Evolutionary conservation across 2,329 filamentous ascomycete genomes (phyloP).

Genomic region (Xylariaceae sp.): DNA sequence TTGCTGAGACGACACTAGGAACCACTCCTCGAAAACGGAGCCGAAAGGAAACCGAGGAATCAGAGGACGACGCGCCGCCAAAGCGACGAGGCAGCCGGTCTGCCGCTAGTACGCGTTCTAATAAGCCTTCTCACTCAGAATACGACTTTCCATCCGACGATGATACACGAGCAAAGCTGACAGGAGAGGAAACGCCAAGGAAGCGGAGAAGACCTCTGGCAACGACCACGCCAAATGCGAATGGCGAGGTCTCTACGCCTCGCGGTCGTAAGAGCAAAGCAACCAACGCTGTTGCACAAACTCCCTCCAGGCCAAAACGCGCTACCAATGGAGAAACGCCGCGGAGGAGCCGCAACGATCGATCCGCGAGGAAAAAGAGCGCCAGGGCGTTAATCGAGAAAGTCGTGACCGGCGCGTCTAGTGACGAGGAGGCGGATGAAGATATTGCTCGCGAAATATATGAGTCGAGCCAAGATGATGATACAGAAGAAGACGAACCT

Average conservation of each 20-base stretch:
- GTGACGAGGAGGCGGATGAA: constrained; percentile 69
- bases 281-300: constrained; percentile 24
- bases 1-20: constrained; percentile 15
- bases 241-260: constrained; percentile 22
- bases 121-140: constrained; percentile 15
- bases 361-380: constrained; percentile 83
- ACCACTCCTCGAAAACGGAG: constrained; percentile 26
- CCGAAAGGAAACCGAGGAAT: constrained; percentile 19
- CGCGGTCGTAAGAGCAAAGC: constrained; percentile 22
- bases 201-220: constrained; percentile 17
- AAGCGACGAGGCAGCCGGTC: constrained; percentile 20
- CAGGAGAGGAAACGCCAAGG: constrained; percentile 23
- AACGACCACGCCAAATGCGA: constrained; percentile 9
- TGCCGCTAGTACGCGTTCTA: neutral
- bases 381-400: constrained; percentile 71
- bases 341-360: constrained; percentile 65
- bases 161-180: constrained; percentile 10
- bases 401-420: constrained; percentile 58
- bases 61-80: constrained; percentile 16
- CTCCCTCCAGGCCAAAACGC: constrained; percentile 28
- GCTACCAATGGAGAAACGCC: constrained; percentile 49
- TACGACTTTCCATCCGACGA: constrained; percentile 33
- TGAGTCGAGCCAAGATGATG: constrained; percentile 51
- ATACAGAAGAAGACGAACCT: constrained; percentile 35
- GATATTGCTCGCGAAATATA: constrained; percentile 67